A percentile compares a stretch with the other conserved stretches of the same genome.
phyloP scores from a whole-genome alignment of 2,329 filamentous ascomycete genomes.

The Beauveria bassiana region DNA sequence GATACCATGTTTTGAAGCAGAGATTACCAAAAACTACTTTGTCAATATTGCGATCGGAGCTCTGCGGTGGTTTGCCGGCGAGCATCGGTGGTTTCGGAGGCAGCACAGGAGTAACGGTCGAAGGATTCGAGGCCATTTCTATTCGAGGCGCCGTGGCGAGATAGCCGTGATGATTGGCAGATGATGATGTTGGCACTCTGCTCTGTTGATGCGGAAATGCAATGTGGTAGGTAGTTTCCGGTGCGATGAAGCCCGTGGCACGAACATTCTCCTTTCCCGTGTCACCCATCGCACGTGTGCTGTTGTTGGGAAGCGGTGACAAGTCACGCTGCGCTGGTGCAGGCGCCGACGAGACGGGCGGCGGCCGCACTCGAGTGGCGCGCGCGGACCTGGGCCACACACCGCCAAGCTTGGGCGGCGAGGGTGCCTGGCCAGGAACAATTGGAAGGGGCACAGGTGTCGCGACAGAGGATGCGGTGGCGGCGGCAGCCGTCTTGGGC shows the following conservation, averaged over 20 bases:
- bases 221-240: constrained; percentile 34
- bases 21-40: constrained; percentile 80
- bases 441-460: constrained; percentile 12
- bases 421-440: constrained; percentile 9
- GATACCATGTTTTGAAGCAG: constrained; percentile 85
- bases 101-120: constrained; percentile 25
- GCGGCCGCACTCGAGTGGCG: not conserved
- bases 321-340: not conserved
- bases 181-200: constrained; percentile 21
- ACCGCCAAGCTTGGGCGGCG: constrained; percentile 6
- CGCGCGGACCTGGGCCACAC: not conserved
- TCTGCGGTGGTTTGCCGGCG: constrained; percentile 28
- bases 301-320: constrained; percentile 6
- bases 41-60: constrained; percentile 68
- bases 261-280: constrained; percentile 20
- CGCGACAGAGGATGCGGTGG: constrained; percentile 4
- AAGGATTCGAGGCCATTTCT: constrained; percentile 20
- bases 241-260: constrained; percentile 29
- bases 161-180: constrained; percentile 28
- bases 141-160: constrained; percentile 24
- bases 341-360: constrained; percentile 15
- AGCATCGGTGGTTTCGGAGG: constrained; percentile 27
- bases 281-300: constrained; percentile 18
- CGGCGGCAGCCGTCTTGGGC: constrained; percentile 15
- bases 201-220: constrained; percentile 24